phyloP scores from a whole-genome alignment of 2,329 filamentous ascomycete genomes.

The Colletotrichum sp. region DNA sequence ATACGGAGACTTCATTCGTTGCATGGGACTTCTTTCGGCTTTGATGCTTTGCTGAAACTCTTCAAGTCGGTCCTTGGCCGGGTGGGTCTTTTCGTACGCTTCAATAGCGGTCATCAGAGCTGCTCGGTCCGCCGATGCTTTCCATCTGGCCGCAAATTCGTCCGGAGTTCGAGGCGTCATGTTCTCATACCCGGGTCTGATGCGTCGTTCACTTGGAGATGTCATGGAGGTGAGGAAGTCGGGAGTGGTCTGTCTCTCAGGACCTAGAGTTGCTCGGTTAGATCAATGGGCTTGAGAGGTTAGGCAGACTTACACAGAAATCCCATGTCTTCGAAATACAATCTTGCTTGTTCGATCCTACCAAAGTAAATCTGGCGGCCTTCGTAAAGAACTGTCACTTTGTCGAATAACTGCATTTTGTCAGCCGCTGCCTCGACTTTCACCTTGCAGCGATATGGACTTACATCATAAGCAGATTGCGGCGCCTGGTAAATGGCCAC shows the following conservation, averaged over 20 bases:
- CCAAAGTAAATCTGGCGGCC: slow-evolving; percentile 74
- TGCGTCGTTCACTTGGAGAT: slow-evolving; percentile 68
- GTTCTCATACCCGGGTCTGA: slow-evolving; percentile 60
- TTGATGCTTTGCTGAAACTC: slow-evolving; percentile 18
- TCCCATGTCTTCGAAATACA: slow-evolving; percentile 63
- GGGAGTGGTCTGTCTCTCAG: slow-evolving; percentile 62
- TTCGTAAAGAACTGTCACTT: slow-evolving; percentile 66
- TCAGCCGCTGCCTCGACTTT: not conserved
- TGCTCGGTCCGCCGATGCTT: not conserved
- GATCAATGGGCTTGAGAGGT: rapidly evolving
- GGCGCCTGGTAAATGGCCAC: slow-evolving; percentile 26
- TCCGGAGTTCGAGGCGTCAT: slow-evolving; percentile 59
- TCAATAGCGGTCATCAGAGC: not conserved
- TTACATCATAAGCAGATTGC: slow-evolving; percentile 24
- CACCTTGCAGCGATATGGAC: not conserved
- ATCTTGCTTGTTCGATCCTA: slow-evolving; percentile 57
- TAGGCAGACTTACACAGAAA: slow-evolving; percentile 47
- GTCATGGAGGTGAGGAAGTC: slow-evolving; percentile 76
- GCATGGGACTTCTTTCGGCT: slow-evolving; percentile 54
- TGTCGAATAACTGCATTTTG: slow-evolving; percentile 59
- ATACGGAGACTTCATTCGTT: slow-evolving; percentile 63
- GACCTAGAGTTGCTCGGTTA: slow-evolving; percentile 19
- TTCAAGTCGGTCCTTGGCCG: slow-evolving; percentile 3
- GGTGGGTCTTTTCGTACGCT: not conserved
- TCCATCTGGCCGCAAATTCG: slow-evolving; percentile 46